Base-by-base conservation (phyloP, 306 rosid species). In the Alnus rubra region DNA sequence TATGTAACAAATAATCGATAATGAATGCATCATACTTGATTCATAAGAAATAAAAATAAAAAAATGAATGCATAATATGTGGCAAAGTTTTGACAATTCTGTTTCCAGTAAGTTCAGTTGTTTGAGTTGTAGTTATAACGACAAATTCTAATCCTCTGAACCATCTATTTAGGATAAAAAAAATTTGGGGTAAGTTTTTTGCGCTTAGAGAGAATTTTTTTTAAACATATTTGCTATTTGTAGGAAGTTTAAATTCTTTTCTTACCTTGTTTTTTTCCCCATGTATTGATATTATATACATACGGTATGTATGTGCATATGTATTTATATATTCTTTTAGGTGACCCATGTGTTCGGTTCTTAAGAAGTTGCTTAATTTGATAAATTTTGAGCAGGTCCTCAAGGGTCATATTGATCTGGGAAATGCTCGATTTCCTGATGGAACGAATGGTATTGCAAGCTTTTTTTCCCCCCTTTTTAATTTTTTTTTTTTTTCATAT, bases 381-480 rank as follows among this genome's bases (percentile, higher is more conserved):
- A 73, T 85, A 69, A 70, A 82, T 77, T 72, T 28, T 71, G 16
- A 69, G 84, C 90, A 96, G 99, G 99, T 96, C 71, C 93, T 96
- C 65, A 93, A 90, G 86, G 99, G 99, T 81, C 98, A 96, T 82
- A 88, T 96, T 78, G 89, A 92, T 50, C 90, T 96, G 45, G 99
- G 98, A 59, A 90, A 86, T 91, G 97, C 98, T 80, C 85, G 78
- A 78, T 96, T 96, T 90, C 99, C 99, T 58, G 93, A 93, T 84
- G 99, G 98, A 79, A 93, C 98, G 58, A 93, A 80, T 78, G 99
- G 99, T 96, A 88, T 81, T 47, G 60, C 47, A 64, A 72, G 42
- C 44, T 73, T 4, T 39, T 15, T 39, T 51, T 12, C 9, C 4
- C 47, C 77, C 45, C n/a, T 19, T 73, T 12, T 79, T 5, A 78